A percentile compares a stretch with the other conserved stretches of the same genome.
Evolutionary conservation across 192 early-diverging fungal genomes (phyloP).

Genomic region (Chytriomyces hyalinus): DNA sequence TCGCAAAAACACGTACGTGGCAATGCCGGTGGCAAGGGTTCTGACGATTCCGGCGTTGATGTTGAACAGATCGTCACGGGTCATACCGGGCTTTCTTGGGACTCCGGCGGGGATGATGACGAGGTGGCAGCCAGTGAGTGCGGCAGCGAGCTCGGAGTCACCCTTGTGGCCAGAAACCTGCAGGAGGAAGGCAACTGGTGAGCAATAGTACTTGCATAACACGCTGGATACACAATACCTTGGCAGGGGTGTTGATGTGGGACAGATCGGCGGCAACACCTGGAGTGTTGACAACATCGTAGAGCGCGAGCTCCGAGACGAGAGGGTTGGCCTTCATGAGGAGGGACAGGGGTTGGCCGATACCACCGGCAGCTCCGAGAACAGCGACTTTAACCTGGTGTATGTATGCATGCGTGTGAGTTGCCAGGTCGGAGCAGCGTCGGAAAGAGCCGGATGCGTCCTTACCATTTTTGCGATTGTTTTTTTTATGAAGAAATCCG

Average conservation of each 20-base stretch:
- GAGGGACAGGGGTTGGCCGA: constrained; percentile 95
- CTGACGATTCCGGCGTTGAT: constrained; percentile 96
- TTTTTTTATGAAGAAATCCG: no score
- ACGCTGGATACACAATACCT: constrained; percentile 41
- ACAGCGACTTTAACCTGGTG: constrained; percentile 56
- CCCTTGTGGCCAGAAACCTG: constrained; percentile 73
- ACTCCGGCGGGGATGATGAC: constrained; percentile 97
- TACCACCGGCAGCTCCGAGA: constrained; percentile 84
- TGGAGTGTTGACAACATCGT: constrained; percentile 97
- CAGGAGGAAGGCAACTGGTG: background rate
- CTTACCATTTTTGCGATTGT: no score
- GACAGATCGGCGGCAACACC: constrained; percentile 95
- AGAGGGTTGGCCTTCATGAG: constrained; percentile 87
- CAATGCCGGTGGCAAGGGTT: constrained; percentile 78
- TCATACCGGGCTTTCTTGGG: constrained; percentile 98
- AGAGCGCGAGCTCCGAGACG: constrained; percentile 87
- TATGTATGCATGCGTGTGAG: background rate
- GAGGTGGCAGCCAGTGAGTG: constrained; percentile 70
- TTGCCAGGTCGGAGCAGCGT: background rate
- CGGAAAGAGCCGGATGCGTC: background rate
- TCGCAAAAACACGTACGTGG: constrained; percentile 56
- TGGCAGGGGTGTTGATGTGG: constrained; percentile 86
- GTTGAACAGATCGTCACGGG: constrained; percentile 98
- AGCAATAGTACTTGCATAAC: background rate
- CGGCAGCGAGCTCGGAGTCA: constrained; percentile 66